Evolutionary conservation across 2,329 filamentous ascomycete genomes (phyloP), one percentile per base, ranked within the genome.

Genomic region (Cladosporium sp.): DNA sequence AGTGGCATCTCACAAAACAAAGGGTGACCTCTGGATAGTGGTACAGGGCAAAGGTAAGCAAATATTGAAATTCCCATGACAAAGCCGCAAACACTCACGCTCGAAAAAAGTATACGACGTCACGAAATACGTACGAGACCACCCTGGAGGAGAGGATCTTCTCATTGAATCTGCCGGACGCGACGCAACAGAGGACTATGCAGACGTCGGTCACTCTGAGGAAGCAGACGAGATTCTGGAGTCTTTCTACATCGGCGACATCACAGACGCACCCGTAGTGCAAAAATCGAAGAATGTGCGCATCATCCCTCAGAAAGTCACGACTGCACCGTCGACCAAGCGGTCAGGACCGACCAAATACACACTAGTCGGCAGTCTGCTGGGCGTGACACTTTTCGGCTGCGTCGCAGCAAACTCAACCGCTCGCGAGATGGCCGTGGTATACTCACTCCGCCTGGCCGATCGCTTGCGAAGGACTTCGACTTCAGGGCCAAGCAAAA

Each of bases 151-250:
- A 54, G 88, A 90, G 50, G 90, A 96, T 76, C 90, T 91, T 47
- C 84, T 97, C 61, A 88, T 93, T 79, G 95, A 92, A 79, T 95
- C 96, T 70, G 96, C 95, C 86, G 92, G 92, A 62, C 84, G 86
- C 56, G 92, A 97, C 69, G 92, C 92, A 42, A 91, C 89, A 1
- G 90, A 96, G 76, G 80, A 83, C 68, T 97, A 96, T 67, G 91
- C 73, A 92, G 76, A 85, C 93, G 90, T 77, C 95, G 70, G 73
- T 3, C 73, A 76, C 54, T 73, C 71, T 4, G 72, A 75, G 38
- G 73, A 75, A 48, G 72, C 73, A 15, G 53, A 65, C 32, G 72
- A 74, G 32, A 70, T 73, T 18, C 57, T 75, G 52, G 53, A 68
- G 24, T 56, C 58, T 1, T 71, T 66, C 42, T 48, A 68, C 1